Conservation (phyloP, 441 rosid species). For the Cnidoscolus chayamansa region DNA sequence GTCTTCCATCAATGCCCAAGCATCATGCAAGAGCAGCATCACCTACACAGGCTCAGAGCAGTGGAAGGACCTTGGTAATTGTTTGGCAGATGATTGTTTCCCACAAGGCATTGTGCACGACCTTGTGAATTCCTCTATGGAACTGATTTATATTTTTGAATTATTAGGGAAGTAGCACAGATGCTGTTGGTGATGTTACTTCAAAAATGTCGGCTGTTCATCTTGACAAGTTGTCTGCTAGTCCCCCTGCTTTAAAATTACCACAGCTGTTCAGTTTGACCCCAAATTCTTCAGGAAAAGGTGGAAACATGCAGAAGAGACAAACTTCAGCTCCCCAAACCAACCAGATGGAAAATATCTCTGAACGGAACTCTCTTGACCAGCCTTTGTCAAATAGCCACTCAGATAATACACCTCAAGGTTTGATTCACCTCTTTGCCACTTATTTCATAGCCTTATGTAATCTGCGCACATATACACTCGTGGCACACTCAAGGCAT, state of each 20-base stretch:
- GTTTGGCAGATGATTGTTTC: slow-evolving; percentile 15
- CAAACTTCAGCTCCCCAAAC: slow-evolving; percentile 51
- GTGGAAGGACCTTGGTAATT: slow-evolving; percentile 66
- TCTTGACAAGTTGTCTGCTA: slow-evolving; percentile 74
- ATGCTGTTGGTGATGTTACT: slow-evolving; percentile 66
- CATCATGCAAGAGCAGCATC: slow-evolving; percentile 58
- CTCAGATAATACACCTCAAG: slow-evolving; percentile 56
- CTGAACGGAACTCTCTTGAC: slow-evolving; percentile 57
- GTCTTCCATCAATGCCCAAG: slow-evolving; percentile 58
- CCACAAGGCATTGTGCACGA: background rate
- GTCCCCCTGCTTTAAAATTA: slow-evolving; percentile 75
- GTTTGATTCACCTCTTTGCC: slow-evolving; percentile 43
- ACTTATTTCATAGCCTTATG: slow-evolving; percentile 5
- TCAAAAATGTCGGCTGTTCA: slow-evolving; percentile 69
- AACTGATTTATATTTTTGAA: slow-evolving; percentile 22
- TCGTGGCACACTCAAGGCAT: background rate
- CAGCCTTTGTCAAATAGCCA: slow-evolving; percentile 51
- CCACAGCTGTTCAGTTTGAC: slow-evolving; percentile 92
- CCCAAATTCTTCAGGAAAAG: slow-evolving; percentile 86
- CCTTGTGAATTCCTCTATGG: slow-evolving; percentile 1
- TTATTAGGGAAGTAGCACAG: slow-evolving; percentile 68
- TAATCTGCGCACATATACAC: background rate
- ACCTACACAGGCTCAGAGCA: slow-evolving; percentile 71
- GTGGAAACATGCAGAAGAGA: slow-evolving; percentile 72
- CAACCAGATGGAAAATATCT: slow-evolving; percentile 58